These are phyloP conservation scores for Saturnispora kantuleensis DNA, from an alignment of 805 yeast species.

Conservation along the genomic window DNA sequence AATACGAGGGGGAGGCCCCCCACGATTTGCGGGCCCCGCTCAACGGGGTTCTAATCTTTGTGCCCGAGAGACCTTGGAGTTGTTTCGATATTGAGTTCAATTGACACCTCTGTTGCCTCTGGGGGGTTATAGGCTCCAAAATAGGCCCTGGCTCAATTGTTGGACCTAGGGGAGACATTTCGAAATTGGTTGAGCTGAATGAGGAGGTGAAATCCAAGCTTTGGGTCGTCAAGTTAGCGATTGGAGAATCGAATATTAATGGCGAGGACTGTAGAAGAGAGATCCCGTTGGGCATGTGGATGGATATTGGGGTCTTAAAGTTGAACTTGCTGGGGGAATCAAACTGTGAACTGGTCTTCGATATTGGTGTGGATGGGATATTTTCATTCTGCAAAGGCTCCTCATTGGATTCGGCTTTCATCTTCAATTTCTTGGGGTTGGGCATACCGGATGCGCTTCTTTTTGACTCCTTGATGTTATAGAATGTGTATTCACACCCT, in stretches of 20 bases:
- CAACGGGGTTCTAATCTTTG: too few species aligned
- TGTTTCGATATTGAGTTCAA: slow-evolving; percentile 14
- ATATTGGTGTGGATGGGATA: slow-evolving; percentile 8
- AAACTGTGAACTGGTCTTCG: neutral
- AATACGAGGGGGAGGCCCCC: slow-evolving; percentile 55
- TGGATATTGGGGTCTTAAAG: slow-evolving; percentile 4
- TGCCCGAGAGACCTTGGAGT: neutral
- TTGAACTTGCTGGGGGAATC: neutral
- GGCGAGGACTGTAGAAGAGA: slow-evolving; percentile 10
- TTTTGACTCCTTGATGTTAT: slow-evolving; percentile 49
- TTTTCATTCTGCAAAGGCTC: neutral
- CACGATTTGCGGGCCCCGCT: too few species aligned
- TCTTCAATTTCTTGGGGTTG: neutral
- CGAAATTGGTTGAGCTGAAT: slow-evolving; percentile 55
- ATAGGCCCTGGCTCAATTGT: slow-evolving; percentile 51
- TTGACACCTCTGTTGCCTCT: slow-evolving; percentile 11
- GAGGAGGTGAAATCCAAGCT: slow-evolving; percentile 49
- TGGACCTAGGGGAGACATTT: slow-evolving; percentile 48
- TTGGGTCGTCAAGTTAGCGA: slow-evolving; percentile 19
- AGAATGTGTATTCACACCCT: slow-evolving; percentile 76
- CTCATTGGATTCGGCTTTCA: neutral
- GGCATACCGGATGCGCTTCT: slow-evolving; percentile 12
- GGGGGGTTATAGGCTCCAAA: slow-evolving; percentile 56
- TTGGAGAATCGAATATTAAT: slow-evolving; percentile 17
- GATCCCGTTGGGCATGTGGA: neutral